Percentiles rank a stretch among this genome's conserved stretches.
These are phyloP conservation scores for Forsythia viridissima DNA, from an alignment of 257 asterid genomes.

Conservation along the genomic window DNA sequence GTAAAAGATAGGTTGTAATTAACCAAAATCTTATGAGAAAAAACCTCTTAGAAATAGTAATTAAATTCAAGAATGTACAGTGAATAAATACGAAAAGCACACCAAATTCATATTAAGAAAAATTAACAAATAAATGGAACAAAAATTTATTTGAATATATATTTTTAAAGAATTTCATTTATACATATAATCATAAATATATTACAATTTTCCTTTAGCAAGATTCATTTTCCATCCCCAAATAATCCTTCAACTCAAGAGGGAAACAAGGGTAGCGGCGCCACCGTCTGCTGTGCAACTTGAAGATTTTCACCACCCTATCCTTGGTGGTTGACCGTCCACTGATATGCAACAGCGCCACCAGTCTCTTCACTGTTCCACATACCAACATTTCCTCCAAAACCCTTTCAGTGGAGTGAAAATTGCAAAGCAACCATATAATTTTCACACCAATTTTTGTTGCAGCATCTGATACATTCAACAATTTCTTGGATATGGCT, in stretches of 20 bases:
- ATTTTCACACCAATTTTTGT: conserved; percentile 68
- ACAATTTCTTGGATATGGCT: conserved; percentile 64
- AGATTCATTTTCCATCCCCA: conserved; percentile 49
- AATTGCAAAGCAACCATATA: conserved; percentile 60
- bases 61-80: too few relatives aligned
- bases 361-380: conserved; percentile 70
- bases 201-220: neutral
- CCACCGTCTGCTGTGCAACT: conserved; percentile 71
- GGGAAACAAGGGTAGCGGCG: conserved; percentile 79
- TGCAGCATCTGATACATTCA: conserved; percentile 48
- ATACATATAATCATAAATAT: too few relatives aligned
- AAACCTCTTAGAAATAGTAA: neutral
- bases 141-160: neutral
- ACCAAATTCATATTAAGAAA: too few relatives aligned
- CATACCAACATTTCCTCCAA: conserved; percentile 73
- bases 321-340: conserved; percentile 53
- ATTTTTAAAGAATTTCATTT: too few relatives aligned
- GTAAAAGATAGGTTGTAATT: neutral
- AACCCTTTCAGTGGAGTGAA: conserved; percentile 65
- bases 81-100: too few relatives aligned
- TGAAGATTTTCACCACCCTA: conserved; percentile 59
- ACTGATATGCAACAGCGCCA: conserved; percentile 55
- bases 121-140: neutral
- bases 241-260: conserved; percentile 46
- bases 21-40: neutral